These are phyloP conservation scores for Cutaneotrichosporon curvatum DNA, from an alignment of 1,284 basidiomycete species.

Conservation along the genomic window DNA sequence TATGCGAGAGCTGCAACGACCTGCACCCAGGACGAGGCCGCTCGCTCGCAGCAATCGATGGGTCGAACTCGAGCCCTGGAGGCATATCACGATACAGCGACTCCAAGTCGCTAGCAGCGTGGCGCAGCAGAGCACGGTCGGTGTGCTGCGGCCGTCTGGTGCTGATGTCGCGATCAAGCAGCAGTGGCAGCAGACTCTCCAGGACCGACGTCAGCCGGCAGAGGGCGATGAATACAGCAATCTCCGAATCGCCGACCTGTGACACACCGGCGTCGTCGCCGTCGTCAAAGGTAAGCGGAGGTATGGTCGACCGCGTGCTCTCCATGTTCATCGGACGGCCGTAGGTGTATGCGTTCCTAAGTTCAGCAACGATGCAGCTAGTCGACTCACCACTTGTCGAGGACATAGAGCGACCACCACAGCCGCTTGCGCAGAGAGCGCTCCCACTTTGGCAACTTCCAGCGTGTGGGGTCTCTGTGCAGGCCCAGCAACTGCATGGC, in stretches of 20 bases:
- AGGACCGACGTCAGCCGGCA: slow-evolving; percentile 10
- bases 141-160: no score
- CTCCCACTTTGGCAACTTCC: slow-evolving; percentile 25
- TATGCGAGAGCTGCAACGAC: slow-evolving; percentile 12
- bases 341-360: slow-evolving; percentile 18
- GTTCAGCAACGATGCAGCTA: background rate
- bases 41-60: background rate
- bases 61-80: slow-evolving; percentile 8
- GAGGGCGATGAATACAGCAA: slow-evolving; percentile 13
- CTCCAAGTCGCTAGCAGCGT: slow-evolving; percentile 14
- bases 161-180: slow-evolving; percentile 10
- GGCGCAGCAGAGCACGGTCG: slow-evolving; percentile 8
- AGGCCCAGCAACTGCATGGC: slow-evolving; percentile 21
- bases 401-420: slow-evolving; percentile 23
- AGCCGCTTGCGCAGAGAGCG: slow-evolving; percentile 18
- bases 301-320: slow-evolving; percentile 4
- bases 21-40: background rate
- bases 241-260: slow-evolving; percentile 2
- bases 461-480: slow-evolving; percentile 22
- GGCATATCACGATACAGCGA: slow-evolving; percentile 13
- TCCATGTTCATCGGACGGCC: slow-evolving; percentile 17
- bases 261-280: slow-evolving; percentile 5
- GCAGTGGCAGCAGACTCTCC: slow-evolving; percentile 12
- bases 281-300: slow-evolving; percentile 12
- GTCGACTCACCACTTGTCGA: slow-evolving; percentile 20